Evolutionary conservation across 108 stramenopile genomes (phyloP).

Genomic region (Phaeodactylum tricornutum): DNA sequence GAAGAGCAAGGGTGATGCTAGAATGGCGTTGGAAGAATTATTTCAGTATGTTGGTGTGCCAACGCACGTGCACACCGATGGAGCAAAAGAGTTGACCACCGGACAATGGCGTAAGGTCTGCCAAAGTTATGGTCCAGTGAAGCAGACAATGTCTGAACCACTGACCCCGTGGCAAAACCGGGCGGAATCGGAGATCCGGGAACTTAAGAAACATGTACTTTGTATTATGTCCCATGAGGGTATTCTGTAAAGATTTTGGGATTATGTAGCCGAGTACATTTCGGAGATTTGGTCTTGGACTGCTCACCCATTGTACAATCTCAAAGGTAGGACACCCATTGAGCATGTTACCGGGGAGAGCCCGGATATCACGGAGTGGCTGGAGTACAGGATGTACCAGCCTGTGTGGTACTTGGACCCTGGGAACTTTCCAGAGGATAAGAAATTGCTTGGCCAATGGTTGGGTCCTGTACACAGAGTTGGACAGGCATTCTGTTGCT

Average conservation of each 20-base stretch:
- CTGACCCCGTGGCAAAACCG: constrained; percentile 16
- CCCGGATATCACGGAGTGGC: constrained; percentile 26
- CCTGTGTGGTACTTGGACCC: constrained; percentile 20
- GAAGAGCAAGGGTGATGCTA: constrained; percentile 10
- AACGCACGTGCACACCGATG: constrained; percentile 12
- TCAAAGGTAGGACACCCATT: constrained; percentile 9
- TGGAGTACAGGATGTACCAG: constrained; percentile 27
- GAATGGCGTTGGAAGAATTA: constrained; percentile 12
- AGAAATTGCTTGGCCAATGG: constrained; percentile 18
- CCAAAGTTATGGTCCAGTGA: too few species aligned
- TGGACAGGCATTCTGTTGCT: constrained; percentile 23
- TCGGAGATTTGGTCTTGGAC: constrained; percentile 6
- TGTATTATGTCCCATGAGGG: too few species aligned
- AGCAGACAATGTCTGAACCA: too few species aligned
- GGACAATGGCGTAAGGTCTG: too few species aligned
- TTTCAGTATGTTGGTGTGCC: constrained; percentile 20
- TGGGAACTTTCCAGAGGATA: constrained; percentile 3
- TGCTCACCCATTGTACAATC: background rate
- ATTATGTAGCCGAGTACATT: constrained; percentile 10
- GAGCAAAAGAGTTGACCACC: constrained; percentile 15
- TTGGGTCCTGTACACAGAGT: constrained; percentile 19
- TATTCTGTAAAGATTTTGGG: constrained; percentile 19
- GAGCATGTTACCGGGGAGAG: constrained; percentile 24
- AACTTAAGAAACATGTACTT: too few species aligned
- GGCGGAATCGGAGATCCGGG: constrained; percentile 18